phyloP scores from a whole-genome alignment of 768 basidiomycete species.

The Lyophyllum semitale region DNA sequence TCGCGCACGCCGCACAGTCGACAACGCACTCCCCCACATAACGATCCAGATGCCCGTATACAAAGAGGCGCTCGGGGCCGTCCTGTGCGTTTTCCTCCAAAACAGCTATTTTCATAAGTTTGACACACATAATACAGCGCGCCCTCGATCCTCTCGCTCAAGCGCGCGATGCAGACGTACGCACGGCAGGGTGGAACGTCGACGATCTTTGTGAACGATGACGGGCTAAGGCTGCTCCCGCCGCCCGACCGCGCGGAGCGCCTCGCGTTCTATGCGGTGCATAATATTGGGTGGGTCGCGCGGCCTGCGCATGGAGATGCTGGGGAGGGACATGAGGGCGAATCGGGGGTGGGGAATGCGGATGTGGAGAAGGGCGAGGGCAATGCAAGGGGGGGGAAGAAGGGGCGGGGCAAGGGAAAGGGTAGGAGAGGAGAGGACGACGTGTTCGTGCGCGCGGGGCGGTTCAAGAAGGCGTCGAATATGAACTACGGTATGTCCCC shows the following conservation, averaged over 20 bases:
- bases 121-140: slow-evolving; percentile 36
- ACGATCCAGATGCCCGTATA: slow-evolving; percentile 87
- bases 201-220: slow-evolving; percentile 77
- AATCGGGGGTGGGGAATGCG: neutral
- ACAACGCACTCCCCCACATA: slow-evolving; percentile 68
- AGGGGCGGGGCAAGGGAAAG: neutral
- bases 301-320: slow-evolving; percentile 14
- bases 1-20: slow-evolving; percentile 41
- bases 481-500: slow-evolving; percentile 71
- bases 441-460: slow-evolving; percentile 68
- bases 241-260: slow-evolving; percentile 7
- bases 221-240: slow-evolving; percentile 54
- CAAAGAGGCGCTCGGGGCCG: slow-evolving; percentile 72
- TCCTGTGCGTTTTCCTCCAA: slow-evolving; percentile 48
- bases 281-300: slow-evolving; percentile 18
- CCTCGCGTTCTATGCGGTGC: slow-evolving; percentile 16
- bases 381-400: no score
- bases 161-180: slow-evolving; percentile 85
- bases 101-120: neutral
- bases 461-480: slow-evolving; percentile 94
- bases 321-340: neutral
- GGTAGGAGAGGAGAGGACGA: slow-evolving; percentile 21
- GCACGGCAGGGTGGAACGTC: slow-evolving; percentile 83
- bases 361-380: slow-evolving; percentile 7
- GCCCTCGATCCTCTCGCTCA: slow-evolving; percentile 73